Conservation (phyloP, 73 alveolate genomes). For the Paramecium primaurelia region DNA sequence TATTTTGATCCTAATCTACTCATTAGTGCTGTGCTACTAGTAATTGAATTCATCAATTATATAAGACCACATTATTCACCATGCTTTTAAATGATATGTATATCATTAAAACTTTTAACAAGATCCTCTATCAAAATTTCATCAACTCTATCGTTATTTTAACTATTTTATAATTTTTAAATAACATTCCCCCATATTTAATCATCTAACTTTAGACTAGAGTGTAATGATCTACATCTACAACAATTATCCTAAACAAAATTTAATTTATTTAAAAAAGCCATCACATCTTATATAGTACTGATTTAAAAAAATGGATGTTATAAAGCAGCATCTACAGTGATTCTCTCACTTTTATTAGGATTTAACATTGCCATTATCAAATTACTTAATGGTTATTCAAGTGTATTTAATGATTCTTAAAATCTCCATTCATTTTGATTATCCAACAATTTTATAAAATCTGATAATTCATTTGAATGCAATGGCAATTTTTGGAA, state of each 20-base stretch:
- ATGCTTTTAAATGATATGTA: background rate
- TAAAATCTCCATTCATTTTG: background rate
- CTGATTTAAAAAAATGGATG: conserved; percentile 79
- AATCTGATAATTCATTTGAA: background rate
- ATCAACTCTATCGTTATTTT: background rate
- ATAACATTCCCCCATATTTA: background rate
- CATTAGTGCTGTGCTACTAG: background rate
- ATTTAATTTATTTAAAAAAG: background rate
- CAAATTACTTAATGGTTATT: background rate
- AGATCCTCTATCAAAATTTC: background rate
- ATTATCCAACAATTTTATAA: background rate
- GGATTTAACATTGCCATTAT: conserved; percentile 35
- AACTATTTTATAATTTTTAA: background rate
- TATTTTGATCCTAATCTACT: background rate
- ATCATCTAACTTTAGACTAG: background rate
- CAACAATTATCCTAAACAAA: background rate
- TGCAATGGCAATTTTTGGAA: background rate
- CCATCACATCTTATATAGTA: background rate
- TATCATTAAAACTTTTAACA: background rate
- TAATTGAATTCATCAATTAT: background rate
- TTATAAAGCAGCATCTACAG: conserved; percentile 80
- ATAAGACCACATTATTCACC: background rate
- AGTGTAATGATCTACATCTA: background rate
- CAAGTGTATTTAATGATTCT: background rate
- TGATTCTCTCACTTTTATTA: conserved; percentile 78